Percentiles rank a stretch among this genome's conserved stretches.
Evolutionary conservation across 768 basidiomycete species (phyloP).

Genomic region (Podaxis carcinomalis): DNA sequence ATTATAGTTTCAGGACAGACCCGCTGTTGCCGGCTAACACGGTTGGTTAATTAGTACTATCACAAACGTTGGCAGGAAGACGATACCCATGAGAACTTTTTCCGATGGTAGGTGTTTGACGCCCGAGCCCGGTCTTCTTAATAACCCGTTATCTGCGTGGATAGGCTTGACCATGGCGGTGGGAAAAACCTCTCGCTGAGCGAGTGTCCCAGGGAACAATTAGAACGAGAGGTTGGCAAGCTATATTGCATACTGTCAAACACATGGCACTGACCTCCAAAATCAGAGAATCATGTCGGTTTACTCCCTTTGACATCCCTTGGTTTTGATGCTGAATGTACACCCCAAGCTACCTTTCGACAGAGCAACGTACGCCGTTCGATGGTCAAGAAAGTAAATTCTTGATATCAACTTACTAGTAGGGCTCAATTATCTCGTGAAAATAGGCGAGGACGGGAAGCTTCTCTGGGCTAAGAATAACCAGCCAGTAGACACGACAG

Average conservation of each 20-base stretch:
- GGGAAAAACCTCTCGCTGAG: slow-evolving; percentile 52
- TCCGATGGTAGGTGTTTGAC: slow-evolving; percentile 40
- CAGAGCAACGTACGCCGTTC: slow-evolving; percentile 44
- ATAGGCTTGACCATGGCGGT: slow-evolving; percentile 58
- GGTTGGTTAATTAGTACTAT: slow-evolving; percentile 40
- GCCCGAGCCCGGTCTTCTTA: neutral
- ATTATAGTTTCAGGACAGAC: neutral
- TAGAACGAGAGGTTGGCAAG: slow-evolving; percentile 52
- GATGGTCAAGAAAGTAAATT: neutral
- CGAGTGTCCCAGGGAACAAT: slow-evolving; percentile 54
- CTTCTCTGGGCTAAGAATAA: slow-evolving; percentile 57
- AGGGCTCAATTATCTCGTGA: slow-evolving; percentile 62
- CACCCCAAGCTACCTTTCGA: slow-evolving; percentile 45
- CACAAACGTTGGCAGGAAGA: slow-evolving; percentile 53
- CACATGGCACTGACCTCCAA: neutral
- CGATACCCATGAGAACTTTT: slow-evolving; percentile 65
- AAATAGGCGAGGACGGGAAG: slow-evolving; percentile 47
- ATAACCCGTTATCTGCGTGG: neutral
- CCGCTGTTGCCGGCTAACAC: neutral
- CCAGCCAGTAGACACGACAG: slow-evolving; percentile 55
- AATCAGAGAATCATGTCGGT: slow-evolving; percentile 41
- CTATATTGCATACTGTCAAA: neutral
- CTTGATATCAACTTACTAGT: neutral
- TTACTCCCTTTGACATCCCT: neutral
- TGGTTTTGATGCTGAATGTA: neutral